Conservation (phyloP, 805 yeast species). For the Saccharomycopsis synnaedendra region DNA sequence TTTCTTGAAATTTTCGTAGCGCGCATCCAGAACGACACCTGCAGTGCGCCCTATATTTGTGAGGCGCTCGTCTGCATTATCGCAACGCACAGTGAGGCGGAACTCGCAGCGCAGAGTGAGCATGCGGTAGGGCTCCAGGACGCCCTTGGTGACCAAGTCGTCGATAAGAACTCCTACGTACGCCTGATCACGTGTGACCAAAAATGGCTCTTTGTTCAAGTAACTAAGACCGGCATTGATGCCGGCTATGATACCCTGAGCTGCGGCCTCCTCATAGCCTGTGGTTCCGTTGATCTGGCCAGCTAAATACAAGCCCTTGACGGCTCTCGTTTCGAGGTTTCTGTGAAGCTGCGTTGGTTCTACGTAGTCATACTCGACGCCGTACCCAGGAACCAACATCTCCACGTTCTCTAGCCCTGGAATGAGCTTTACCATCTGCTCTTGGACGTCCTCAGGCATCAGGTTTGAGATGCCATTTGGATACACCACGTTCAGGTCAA, state of each 20-base stretch:
- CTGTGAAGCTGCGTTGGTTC: slow-evolving; percentile 80
- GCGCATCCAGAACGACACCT: slow-evolving; percentile 54
- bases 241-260: slow-evolving; percentile 94
- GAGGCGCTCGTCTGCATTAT: slow-evolving; percentile 83
- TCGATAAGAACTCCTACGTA: slow-evolving; percentile 89
- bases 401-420: slow-evolving; percentile 80
- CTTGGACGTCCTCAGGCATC: slow-evolving; percentile 91
- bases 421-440: slow-evolving; percentile 58
- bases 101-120: slow-evolving; percentile 94
- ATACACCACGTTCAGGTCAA: slow-evolving; percentile 75
- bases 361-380: slow-evolving; percentile 96
- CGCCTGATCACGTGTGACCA: slow-evolving; percentile 67
- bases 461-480: slow-evolving; percentile 96
- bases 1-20: slow-evolving; percentile 37
- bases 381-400: slow-evolving; percentile 95
- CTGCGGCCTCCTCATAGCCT: slow-evolving; percentile 97
- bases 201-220: slow-evolving; percentile 31
- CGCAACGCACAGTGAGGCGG: slow-evolving; percentile 80
- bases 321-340: slow-evolving; percentile 72
- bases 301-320: slow-evolving; percentile 74
- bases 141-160: slow-evolving; percentile 91
- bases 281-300: slow-evolving; percentile 99
- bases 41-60: slow-evolving; percentile 53
- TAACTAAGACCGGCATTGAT: slow-evolving; percentile 75
- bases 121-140: slow-evolving; percentile 95